Percentiles rank a stretch among this genome's conserved stretches.
phyloP scores from a whole-genome alignment of 352 stramenopile species.

The Pythium phragmitis region DNA sequence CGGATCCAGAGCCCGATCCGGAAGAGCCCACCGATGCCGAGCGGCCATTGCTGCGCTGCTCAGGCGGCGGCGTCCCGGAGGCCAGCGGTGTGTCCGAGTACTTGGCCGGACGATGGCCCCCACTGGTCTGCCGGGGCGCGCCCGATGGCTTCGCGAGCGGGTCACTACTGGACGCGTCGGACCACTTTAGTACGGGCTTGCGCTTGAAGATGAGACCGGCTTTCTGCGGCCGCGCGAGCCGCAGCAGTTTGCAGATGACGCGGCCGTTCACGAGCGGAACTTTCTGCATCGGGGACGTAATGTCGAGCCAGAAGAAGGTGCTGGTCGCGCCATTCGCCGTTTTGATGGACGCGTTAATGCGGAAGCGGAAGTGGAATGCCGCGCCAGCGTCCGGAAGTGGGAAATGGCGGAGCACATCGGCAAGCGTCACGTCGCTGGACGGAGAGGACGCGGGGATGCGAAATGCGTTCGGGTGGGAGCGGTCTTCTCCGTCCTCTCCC shows the following conservation, averaged over 20 bases:
- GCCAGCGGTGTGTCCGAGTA: conserved; percentile 53
- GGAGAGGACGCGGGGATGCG: conserved; percentile 38
- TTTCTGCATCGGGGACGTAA: conserved; percentile 51
- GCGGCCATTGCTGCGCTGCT: conserved; percentile 2
- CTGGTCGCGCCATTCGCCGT: conserved; percentile 31
- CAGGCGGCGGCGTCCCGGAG: conserved; percentile 8
- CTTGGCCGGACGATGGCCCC: conserved; percentile 47
- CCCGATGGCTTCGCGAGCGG: neutral
- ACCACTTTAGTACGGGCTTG: conserved; percentile 69
- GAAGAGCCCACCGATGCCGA: conserved; percentile 7
- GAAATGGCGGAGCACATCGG: conserved; percentile 65
- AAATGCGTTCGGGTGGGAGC: conserved; percentile 82
- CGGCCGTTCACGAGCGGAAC: conserved; percentile 74
- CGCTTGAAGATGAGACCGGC: conserved; percentile 67
- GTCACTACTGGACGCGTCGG: conserved; percentile 17
- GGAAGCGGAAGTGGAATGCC: conserved; percentile 84
- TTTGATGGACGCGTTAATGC: conserved; percentile 57
- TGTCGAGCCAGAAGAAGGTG: conserved; percentile 84
- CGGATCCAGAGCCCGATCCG: conserved; percentile 17
- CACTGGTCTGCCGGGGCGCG: conserved; percentile 31
- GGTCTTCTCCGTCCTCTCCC: conserved; percentile 82
- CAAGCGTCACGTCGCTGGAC: conserved; percentile 60
- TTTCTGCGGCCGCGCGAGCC: conserved; percentile 56
- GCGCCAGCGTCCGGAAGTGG: conserved; percentile 41
- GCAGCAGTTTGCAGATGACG: conserved; percentile 83